Percentiles rank a stretch among this genome's conserved stretches.
Conservation (phyloP, 1,284 basidiomycete genomes). For the Tilletia indica region DNA sequence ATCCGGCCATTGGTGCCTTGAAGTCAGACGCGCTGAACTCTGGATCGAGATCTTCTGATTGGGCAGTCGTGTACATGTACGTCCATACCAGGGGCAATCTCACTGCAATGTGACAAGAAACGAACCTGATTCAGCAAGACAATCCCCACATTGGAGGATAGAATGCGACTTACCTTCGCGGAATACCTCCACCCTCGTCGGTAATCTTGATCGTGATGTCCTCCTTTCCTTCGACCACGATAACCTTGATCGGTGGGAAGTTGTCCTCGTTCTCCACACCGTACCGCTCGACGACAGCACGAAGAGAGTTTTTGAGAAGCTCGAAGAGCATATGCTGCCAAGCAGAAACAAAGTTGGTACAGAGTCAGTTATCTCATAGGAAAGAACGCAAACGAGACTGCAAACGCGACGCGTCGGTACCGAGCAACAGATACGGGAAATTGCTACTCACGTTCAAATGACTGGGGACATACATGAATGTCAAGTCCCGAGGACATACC, state of each 20-base stretch:
- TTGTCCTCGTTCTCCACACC: slow-evolving; percentile 78
- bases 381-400: background rate
- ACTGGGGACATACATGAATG: slow-evolving; percentile 93
- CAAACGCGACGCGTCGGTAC: slow-evolving; percentile 5
- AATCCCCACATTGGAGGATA: background rate
- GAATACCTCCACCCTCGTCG: slow-evolving; percentile 94
- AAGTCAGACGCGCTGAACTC: slow-evolving; percentile 89
- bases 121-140: too few relatives aligned
- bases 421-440: background rate
- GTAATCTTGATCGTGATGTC: slow-evolving; percentile 99
- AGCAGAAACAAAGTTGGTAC: slow-evolving; percentile 6
- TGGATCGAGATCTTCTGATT: slow-evolving; percentile 78
- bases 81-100: slow-evolving; percentile 97
- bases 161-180: slow-evolving; percentile 61
- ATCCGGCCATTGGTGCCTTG: slow-evolving; percentile 97
- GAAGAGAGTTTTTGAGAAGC: slow-evolving; percentile 95
- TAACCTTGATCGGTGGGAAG: slow-evolving; percentile 64
- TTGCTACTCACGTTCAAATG: slow-evolving; percentile 62
- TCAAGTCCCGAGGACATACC: slow-evolving; percentile 82
- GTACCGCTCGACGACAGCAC: slow-evolving; percentile 91
- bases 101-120: slow-evolving; percentile 58
- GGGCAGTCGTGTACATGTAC: slow-evolving; percentile 97
- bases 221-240: slow-evolving; percentile 67
- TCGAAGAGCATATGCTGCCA: slow-evolving; percentile 87
- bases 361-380: background rate